These are phyloP conservation scores for Amphibolis antarctica DNA, from an alignment of 106 monocot genomes.

Conservation along the genomic window DNA sequence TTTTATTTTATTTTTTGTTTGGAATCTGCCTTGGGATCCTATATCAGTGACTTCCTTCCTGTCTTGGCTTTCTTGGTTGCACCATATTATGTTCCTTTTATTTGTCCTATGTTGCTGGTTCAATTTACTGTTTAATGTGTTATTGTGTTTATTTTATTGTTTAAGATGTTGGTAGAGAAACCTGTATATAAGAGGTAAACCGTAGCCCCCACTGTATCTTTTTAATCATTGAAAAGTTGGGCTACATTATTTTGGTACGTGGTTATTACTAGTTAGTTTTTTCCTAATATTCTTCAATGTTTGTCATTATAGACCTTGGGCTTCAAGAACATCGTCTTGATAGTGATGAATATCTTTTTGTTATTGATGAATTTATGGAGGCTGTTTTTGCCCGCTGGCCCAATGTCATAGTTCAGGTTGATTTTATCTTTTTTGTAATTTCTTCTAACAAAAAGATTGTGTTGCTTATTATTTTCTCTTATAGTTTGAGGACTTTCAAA, in stretches of 20 bases:
- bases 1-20: too few species aligned
- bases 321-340: constrained; percentile 81
- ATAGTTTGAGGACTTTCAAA: constrained; percentile 99
- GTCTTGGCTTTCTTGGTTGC: too few species aligned
- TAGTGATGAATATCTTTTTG: constrained; percentile 82
- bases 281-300: neutral
- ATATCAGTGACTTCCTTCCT: too few species aligned
- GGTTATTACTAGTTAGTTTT: neutral
- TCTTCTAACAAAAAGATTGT: neutral
- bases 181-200: too few species aligned
- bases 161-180: too few species aligned
- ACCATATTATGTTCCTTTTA: too few species aligned
- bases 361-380: constrained; percentile 99
- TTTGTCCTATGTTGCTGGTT: too few species aligned
- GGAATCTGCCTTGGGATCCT: too few species aligned
- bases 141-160: too few species aligned
- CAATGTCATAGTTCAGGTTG: constrained; percentile 93
- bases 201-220: too few species aligned
- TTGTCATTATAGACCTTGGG: constrained; percentile 55
- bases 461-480: constrained; percentile 4
- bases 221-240: too few species aligned
- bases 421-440: neutral
- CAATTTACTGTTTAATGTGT: too few species aligned
- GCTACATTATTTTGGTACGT: neutral
- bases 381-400: constrained; percentile 99